Conservation (phyloP, 2,329 filamentous ascomycete species). For the Huntiella savannae region DNA sequence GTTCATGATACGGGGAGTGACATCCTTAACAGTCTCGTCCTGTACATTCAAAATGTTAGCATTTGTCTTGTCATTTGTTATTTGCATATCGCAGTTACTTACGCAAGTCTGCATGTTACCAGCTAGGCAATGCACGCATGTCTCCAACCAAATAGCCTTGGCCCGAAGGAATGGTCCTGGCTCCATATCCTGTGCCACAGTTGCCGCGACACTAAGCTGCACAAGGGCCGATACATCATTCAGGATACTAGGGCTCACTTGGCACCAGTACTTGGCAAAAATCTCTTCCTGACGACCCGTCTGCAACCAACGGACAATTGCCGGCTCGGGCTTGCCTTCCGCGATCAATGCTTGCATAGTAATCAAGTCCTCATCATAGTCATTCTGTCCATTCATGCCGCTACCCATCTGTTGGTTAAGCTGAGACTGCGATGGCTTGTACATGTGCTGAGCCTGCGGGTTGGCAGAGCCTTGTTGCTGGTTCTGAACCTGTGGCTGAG, state of each 20-base stretch:
- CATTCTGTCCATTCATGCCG: not conserved
- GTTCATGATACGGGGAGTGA: constrained; percentile 37
- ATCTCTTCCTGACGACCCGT: constrained; percentile 42
- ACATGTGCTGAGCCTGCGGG: constrained; percentile 10
- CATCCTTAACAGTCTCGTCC: constrained; percentile 35
- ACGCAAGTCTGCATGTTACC: constrained; percentile 30
- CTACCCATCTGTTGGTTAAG: constrained; percentile 11
- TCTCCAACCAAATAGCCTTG: constrained; percentile 41
- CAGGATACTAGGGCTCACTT: constrained; percentile 24
- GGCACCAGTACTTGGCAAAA: constrained; percentile 27
- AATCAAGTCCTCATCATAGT: constrained; percentile 29
- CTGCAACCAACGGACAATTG: constrained; percentile 49
- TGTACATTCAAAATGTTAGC: constrained; percentile 14
- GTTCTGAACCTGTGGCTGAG: constrained; percentile 26
- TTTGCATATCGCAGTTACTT: constrained; percentile 18
- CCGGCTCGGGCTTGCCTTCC: constrained; percentile 40
- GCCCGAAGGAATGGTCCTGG: constrained; percentile 31
- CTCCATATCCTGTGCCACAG: constrained; percentile 39
- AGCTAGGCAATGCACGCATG: constrained; percentile 35
- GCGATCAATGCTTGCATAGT: constrained; percentile 44
- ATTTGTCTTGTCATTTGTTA: no score
- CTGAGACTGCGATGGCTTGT: constrained; percentile 14
- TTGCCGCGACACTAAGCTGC: constrained; percentile 44
- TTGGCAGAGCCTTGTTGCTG: constrained; percentile 10
- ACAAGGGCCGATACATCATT: constrained; percentile 40